Percentiles rank a stretch among this genome's conserved stretches.
These are phyloP conservation scores for Oryza australiensis DNA, from an alignment of 176 grass and related monocot species.

Conservation along the genomic window DNA sequence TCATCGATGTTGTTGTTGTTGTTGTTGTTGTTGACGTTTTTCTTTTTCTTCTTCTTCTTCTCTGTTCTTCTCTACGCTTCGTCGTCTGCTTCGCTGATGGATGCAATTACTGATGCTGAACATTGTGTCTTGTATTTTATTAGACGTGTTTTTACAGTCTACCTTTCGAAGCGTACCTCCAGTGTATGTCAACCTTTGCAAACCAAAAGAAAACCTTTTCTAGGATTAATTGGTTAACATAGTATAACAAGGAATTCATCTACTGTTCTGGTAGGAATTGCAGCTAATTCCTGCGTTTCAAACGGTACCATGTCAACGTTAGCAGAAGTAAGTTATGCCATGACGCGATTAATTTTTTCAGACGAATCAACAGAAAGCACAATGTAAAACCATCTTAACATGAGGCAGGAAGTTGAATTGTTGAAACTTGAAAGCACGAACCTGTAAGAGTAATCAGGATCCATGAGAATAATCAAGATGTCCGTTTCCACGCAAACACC, in stretches of 20 bases:
- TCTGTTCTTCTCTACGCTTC: neutral
- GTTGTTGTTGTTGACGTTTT: conserved; percentile 35
- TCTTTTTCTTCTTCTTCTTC: neutral
- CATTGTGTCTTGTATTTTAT: neutral
- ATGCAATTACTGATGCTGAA: conserved; percentile 25
- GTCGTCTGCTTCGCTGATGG: conserved; percentile 1
- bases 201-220: neutral
- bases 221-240: neutral
- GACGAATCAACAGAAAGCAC: neutral
- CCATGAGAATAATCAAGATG: neutral
- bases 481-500: neutral
- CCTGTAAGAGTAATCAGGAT: neutral
- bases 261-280: neutral
- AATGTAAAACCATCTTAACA: neutral
- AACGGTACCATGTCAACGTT: neutral
- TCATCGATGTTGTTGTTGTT: conserved; percentile 22
- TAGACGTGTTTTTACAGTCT: neutral
- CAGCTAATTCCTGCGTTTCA: neutral
- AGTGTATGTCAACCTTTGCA: neutral
- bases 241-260: neutral
- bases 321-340: neutral
- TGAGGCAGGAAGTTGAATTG: neutral
- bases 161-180: neutral
- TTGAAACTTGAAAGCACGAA: neutral
- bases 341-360: no score